phyloP scores from a whole-genome alignment of 1,139 yeast genomes.

The Suhomyces ambrosiae region DNA sequence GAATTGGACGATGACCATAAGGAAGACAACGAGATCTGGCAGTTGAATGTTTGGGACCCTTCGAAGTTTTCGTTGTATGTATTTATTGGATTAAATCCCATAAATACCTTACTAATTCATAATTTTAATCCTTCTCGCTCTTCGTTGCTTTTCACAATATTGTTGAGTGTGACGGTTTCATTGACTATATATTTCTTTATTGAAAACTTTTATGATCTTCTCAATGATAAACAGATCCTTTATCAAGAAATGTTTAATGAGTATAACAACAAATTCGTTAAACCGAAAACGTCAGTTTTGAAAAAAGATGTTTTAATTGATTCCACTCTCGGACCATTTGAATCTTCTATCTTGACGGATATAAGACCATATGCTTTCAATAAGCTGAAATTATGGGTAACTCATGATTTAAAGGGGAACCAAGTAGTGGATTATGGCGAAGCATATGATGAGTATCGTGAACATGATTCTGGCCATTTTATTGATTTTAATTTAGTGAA shows the following conservation, averaged over 20 bases:
- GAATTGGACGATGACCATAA: constrained; percentile 19
- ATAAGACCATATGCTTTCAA: constrained; percentile 32
- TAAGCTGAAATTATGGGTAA: constrained; percentile 45
- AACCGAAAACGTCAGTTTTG: constrained; percentile 55
- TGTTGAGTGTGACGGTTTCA: constrained; percentile 36
- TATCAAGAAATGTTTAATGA: constrained; percentile 66
- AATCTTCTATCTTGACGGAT: constrained; percentile 35
- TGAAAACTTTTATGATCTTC: constrained; percentile 46
- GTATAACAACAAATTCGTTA: constrained; percentile 64
- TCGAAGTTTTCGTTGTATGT: constrained; percentile 25
- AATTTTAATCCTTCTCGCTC: constrained; percentile 29
- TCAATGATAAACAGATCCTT: constrained; percentile 62
- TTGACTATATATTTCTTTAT: constrained; percentile 42
- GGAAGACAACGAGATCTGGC: constrained; percentile 46
- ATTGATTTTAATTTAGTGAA: constrained; percentile 11
- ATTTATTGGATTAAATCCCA: constrained; percentile 60
- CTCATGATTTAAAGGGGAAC: constrained; percentile 50
- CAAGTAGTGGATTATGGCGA: constrained; percentile 17
- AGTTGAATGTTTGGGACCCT: constrained; percentile 45
- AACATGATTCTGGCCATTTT: constrained; percentile 5
- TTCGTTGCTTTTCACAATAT: constrained; percentile 25
- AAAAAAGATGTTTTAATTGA: constrained; percentile 68
- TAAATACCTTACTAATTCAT: constrained; percentile 42
- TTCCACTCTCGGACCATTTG: constrained; percentile 50
- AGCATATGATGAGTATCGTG: constrained; percentile 4